Base-by-base conservation (phyloP, 2,329 filamentous ascomycete genomes). In the Coleophoma cylindrospora region DNA sequence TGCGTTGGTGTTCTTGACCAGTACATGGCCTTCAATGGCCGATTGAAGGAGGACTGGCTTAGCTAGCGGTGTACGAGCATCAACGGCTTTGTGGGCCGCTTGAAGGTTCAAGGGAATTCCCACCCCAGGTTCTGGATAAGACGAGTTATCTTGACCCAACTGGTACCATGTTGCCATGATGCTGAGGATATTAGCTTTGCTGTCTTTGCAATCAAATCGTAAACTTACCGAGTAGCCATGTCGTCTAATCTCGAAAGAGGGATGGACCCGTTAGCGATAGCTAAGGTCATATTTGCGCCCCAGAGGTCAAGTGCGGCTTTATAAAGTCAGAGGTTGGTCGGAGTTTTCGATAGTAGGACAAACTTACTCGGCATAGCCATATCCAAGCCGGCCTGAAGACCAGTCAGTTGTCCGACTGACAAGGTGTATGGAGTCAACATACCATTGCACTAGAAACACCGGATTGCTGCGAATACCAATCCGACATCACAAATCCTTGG, bases 391-490 rank as follows among this genome's bases (percentile, higher is more conserved):
- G 89, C 86, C 7, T 95, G 41, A 44, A 22, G 13, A 14, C 3
- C 19, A 41, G 11, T 19, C 4, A 41, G 40, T 41, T 22, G 9
- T 40, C 37, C 8, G 22, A 19, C 14, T 21, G 15, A 19, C 14
- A 21, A 13, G 2, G 4, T 11, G 15, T 13, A 7, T 15, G 40
- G 22, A 22, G 9, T 14, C 6, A 41, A 41, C 15, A 19, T 41
- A 41, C 40, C 40, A 41, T 71, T 3, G 89, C 87, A 48, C 81
- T 86, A 9, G 79, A 81, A 1, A 95, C 87, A 11, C 91, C 90
- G 4, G 85, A 84, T 52, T 87, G 81, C 62, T 95, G 89, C 0
- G 87, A 88, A 4, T 90, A 74, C 89, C 90, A 95, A 64, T 95
- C 91, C 1, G 82, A 85, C 73, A 91, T 86, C 13, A 92, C 80